A percentile compares a stretch with the other conserved stretches of the same genome.
Evolutionary conservation across 768 basidiomycete species (phyloP).

Genomic region (Leccinum rimulosum): DNA sequence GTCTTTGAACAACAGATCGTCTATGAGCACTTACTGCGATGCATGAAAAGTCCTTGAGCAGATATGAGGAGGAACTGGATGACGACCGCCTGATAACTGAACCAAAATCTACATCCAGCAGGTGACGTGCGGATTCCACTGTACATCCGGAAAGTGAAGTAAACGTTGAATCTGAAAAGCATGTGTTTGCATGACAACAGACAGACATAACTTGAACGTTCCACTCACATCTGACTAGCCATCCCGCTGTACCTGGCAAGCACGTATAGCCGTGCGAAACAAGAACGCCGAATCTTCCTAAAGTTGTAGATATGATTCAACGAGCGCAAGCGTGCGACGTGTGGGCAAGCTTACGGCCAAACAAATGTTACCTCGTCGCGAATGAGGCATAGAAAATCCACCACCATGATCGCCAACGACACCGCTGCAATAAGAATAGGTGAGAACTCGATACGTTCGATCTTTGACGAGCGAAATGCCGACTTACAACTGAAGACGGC

Average conservation of each 20-base stretch:
- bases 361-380: conserved; percentile 15
- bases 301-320: neutral
- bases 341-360: conserved; percentile 21
- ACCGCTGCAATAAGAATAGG: neutral
- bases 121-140: conserved; percentile 5
- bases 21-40: conserved; percentile 13
- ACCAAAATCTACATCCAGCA: conserved; percentile 17
- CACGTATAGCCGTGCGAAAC: conserved; percentile 12
- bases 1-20: neutral
- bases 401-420: conserved; percentile 14
- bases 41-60: conserved; percentile 16
- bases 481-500: conserved; percentile 13
- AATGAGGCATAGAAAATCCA: conserved; percentile 12
- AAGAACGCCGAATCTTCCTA: conserved; percentile 10
- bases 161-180: conserved; percentile 20
- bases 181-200: neutral
- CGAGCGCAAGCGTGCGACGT: neutral
- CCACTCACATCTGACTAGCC: conserved; percentile 19
- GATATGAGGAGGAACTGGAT: conserved; percentile 15
- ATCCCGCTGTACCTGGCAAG: conserved; percentile 16
- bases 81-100: conserved; percentile 11
- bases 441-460: neutral
- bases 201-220: neutral
- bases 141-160: conserved; percentile 21
- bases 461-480: neutral